Conservation (phyloP, 768 basidiomycete genomes). For the Suillus sp. region DNA sequence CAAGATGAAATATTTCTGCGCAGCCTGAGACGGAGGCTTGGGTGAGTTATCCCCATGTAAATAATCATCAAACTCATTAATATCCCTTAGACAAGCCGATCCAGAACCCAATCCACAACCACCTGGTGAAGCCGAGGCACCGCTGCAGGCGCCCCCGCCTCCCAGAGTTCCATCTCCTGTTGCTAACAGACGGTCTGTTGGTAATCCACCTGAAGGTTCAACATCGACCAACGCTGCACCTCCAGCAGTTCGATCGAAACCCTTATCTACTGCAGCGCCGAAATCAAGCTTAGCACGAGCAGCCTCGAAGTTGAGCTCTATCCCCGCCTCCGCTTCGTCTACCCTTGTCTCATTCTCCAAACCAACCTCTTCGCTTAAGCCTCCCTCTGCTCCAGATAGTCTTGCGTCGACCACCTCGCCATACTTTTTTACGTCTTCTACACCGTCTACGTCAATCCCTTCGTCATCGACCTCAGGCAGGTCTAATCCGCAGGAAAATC, state of each 20-base stretch:
- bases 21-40: constrained; percentile 62
- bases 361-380: constrained; percentile 14
- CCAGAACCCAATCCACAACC: constrained; percentile 20
- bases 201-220: not conserved
- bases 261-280: not conserved
- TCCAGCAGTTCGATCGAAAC: not conserved
- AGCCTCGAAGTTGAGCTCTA: constrained; percentile 13
- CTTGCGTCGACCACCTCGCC: constrained; percentile 15
- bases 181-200: constrained; percentile 2
- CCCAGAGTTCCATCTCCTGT: not conserved
- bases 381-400: constrained; percentile 7
- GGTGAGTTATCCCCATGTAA: constrained; percentile 46
- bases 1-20: constrained; percentile 63
- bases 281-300: constrained; percentile 1
- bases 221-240: not conserved
- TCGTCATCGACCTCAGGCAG: constrained; percentile 25
- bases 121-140: not conserved
- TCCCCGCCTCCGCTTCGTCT: constrained; percentile 14
- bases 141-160: not conserved
- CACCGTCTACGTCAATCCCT: constrained; percentile 17
- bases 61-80: not conserved
- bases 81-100: constrained; percentile 27
- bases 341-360: constrained; percentile 20
- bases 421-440: constrained; percentile 23
- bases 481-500: constrained; percentile 1